These are phyloP conservation scores for Chlorella sp. DNA, from an alignment of 139 green algal species.

Conservation along the genomic window DNA sequence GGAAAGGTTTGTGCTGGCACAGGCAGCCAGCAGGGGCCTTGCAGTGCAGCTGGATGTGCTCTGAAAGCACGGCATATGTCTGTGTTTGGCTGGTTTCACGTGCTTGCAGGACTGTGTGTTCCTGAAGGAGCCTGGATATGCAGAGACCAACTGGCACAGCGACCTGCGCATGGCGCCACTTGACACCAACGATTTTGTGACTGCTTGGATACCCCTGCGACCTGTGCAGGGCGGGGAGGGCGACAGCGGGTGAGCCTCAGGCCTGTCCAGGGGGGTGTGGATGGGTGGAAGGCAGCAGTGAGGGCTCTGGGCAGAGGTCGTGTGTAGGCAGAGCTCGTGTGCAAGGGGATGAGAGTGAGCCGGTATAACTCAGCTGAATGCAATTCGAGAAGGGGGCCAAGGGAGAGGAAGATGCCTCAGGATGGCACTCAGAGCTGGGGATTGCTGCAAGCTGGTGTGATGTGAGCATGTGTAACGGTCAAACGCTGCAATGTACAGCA, in stretches of 20 bases:
- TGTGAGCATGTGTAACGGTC: too few species aligned
- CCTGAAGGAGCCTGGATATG: slow-evolving; percentile 49
- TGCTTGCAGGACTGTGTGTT: slow-evolving; percentile 55
- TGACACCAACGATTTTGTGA: slow-evolving; percentile 63
- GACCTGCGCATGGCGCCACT: slow-evolving; percentile 56
- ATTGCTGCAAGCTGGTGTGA: too few species aligned
- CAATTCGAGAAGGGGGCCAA: too few species aligned
- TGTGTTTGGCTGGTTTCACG: too few species aligned
- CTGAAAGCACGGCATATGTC: too few species aligned
- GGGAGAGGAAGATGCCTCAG: too few species aligned
- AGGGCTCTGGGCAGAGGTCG: not conserved
- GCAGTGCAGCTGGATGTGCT: too few species aligned
- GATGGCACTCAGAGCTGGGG: too few species aligned
- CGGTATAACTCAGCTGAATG: too few species aligned
- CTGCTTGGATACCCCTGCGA: slow-evolving; percentile 61
- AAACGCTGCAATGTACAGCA: too few species aligned
- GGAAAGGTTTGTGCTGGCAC: too few species aligned
- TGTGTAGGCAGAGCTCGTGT: not conserved
- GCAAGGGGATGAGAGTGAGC: not conserved
- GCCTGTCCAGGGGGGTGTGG: not conserved
- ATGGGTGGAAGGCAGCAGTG: not conserved
- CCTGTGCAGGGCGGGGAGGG: slow-evolving; percentile 11
- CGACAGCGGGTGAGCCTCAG: not conserved
- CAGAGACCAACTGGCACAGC: slow-evolving; percentile 57
- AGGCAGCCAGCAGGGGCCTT: too few species aligned